Evolutionary conservation across 106 monocot species (phyloP), one percentile per base, ranked within the genome.

Genomic region (Posidonia australis): DNA sequence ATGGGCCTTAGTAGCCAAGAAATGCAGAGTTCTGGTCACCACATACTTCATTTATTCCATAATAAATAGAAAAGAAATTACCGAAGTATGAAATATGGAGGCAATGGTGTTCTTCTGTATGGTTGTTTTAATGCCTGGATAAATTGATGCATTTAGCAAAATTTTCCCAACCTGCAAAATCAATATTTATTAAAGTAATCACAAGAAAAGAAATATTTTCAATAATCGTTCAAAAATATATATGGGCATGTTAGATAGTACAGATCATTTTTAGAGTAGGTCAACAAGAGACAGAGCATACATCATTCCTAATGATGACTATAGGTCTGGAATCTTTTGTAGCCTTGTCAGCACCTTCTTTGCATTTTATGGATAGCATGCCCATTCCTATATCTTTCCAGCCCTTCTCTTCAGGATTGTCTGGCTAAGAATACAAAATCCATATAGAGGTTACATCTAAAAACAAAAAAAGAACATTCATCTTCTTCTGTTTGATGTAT

Each of bases 301-400:
- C 96, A 80, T 96, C 96, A 78, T 96, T 96, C 56, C 96, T 77
- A 73, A 87, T 70, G 54, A 96, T 66, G 42, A 96, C 81, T 0
- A 84, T 87, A 49, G 96, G 96, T 58, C 77, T 87, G 12, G 96
- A 96, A 19, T 96, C 87, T 68, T 81, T 82, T 54, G 96, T 76
- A 54, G 90, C 80, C 74, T 84, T 90, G 2, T 48, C 57, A 25
- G 62, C 72, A 31, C 84, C 96, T 70, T 96, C 96, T 74, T 81
- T 84, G 57, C 84, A 84, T 77, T 81, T 96, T 63, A 96, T 84
- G 10, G 82, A 77, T 45, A 96, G 82, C 60, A 82, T 82, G 36
- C 96, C 96, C 14, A 85, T 48, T 13, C 96, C 96, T 36, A 96
- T 90, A 73, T 98, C 96, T 77, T 90, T 98, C 96, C 96, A 96